Evolutionary conservation across 2,329 filamentous ascomycete genomes (phyloP).

Genomic region (Colletotrichum sp.): DNA sequence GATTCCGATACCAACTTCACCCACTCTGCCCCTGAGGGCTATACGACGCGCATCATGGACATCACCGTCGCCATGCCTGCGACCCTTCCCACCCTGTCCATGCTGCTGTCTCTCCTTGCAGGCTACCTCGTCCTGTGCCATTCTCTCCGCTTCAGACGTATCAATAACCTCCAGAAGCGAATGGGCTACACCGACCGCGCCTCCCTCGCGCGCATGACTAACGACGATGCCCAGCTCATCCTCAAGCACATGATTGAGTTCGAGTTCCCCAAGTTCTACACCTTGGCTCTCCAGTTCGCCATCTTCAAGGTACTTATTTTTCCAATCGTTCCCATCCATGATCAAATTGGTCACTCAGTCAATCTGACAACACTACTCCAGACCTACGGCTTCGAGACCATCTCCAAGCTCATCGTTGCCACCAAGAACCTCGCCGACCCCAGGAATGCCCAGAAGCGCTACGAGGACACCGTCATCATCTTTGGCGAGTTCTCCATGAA

Average conservation of each 20-base stretch:
- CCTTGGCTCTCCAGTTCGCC: slow-evolving; percentile 40
- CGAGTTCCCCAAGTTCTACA: slow-evolving; percentile 44
- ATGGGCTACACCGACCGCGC: slow-evolving; percentile 37
- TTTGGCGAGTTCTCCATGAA: slow-evolving; percentile 40
- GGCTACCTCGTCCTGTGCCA: slow-evolving; percentile 38
- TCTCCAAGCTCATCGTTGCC: slow-evolving; percentile 39
- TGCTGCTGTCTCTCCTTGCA: slow-evolving; percentile 23
- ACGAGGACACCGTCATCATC: slow-evolving; percentile 44
- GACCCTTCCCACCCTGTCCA: not conserved
- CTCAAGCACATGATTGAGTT: slow-evolving; percentile 34
- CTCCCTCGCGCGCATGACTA: slow-evolving; percentile 44
- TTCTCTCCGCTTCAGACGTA: slow-evolving; percentile 38
- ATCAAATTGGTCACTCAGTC: not conserved
- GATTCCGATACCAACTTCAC: not conserved
- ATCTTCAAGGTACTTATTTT: slow-evolving; percentile 39
- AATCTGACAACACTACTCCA: slow-evolving; percentile 7
- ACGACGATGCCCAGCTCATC: slow-evolving; percentile 49
- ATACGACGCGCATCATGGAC: not conserved
- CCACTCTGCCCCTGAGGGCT: not conserved
- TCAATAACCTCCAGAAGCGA: slow-evolving; percentile 31
- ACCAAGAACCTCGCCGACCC: slow-evolving; percentile 39
- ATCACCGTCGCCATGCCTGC: not conserved
- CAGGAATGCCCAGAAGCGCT: slow-evolving; percentile 39
- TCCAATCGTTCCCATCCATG: too few species aligned
- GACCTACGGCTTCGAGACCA: slow-evolving; percentile 44